Percentiles rank a stretch among this genome's conserved stretches.
Evolutionary conservation across 2,329 filamentous ascomycete genomes (phyloP).

Genomic region (Trichoderma afroharzianum): DNA sequence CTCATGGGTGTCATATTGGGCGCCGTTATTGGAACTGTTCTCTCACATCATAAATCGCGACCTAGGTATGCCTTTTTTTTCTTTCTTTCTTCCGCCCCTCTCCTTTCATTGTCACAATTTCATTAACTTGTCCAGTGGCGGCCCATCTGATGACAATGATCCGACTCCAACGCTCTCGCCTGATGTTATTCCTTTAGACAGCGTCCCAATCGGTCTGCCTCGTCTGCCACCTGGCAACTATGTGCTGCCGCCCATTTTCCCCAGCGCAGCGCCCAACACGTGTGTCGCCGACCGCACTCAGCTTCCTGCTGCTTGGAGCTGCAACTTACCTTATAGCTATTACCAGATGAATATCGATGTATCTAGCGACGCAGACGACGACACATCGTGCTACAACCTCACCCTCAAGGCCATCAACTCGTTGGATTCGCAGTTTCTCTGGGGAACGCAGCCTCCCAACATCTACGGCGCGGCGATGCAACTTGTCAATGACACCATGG

Average conservation of each 20-base stretch:
- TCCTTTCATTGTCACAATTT: not conserved
- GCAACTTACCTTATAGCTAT: constrained; percentile 48
- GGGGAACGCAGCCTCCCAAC: constrained; percentile 52
- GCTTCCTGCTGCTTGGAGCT: constrained; percentile 61
- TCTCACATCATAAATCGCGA: constrained; percentile 19
- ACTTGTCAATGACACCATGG: constrained; percentile 51
- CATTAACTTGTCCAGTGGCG: not conserved
- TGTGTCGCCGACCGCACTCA: constrained; percentile 57
- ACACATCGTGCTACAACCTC: constrained; percentile 39
- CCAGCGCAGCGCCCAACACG: constrained; percentile 46
- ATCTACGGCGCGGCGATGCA: constrained; percentile 39
- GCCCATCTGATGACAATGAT: constrained; percentile 19
- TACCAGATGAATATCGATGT: constrained; percentile 42
- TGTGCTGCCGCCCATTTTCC: constrained; percentile 51
- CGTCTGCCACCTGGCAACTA: constrained; percentile 54
- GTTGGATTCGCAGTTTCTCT: constrained; percentile 42
- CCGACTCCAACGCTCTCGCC: constrained; percentile 35
- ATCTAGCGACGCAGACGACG: constrained; percentile 21
- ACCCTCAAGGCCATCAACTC: constrained; percentile 37
- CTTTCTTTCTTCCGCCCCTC: not conserved
- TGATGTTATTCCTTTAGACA: constrained; percentile 50
- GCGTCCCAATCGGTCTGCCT: constrained; percentile 48
- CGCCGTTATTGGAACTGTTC: constrained; percentile 41
- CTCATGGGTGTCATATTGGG: constrained; percentile 55
- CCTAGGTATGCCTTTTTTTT: not conserved